A percentile compares a stretch with the other conserved stretches of the same genome.
These are phyloP conservation scores for Rhodotorula paludigena DNA, from an alignment of 768 basidiomycete genomes.

Conservation along the genomic window DNA sequence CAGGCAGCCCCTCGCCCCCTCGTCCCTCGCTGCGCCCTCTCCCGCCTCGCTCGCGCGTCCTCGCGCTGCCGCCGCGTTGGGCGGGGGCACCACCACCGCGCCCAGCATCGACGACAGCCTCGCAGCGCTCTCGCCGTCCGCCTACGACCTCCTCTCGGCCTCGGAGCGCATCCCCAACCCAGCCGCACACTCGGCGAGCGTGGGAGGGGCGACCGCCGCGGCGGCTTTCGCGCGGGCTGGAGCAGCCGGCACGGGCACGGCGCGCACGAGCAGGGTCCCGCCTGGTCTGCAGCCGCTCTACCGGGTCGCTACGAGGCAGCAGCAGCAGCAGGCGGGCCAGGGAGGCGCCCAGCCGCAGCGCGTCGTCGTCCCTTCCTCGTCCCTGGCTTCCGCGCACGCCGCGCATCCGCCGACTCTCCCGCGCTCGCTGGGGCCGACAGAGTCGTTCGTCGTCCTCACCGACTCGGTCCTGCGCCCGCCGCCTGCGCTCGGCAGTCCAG, in stretches of 20 bases:
- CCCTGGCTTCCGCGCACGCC: not conserved
- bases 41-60: not conserved
- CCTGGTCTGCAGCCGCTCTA: conserved; percentile 6
- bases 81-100: no score
- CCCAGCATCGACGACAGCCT: conserved; percentile 76
- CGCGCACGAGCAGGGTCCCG: conserved; percentile 31
- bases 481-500: conserved; percentile 24
- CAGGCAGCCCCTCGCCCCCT: conserved; percentile 19
- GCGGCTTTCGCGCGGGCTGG: no score
- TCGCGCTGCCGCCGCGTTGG: no score
- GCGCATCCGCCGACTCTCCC: not conserved
- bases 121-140: conserved; percentile 74
- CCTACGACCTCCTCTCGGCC: conserved; percentile 77
- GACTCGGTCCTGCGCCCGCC: conserved; percentile 50
- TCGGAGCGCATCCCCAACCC: conserved; percentile 36
- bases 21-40: conserved; percentile 2
- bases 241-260: conserved; percentile 46
- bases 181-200: no score
- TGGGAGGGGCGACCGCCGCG: no score
- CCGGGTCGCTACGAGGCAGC: conserved; percentile 5
- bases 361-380: conserved; percentile 1
- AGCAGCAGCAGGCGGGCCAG: not conserved
- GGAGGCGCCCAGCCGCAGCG: not conserved
- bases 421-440: conserved; percentile 15
- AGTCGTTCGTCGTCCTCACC: conserved; percentile 80